Conservation (phyloP, 2,329 filamentous ascomycete species). For the Keithomyces neogunnii region DNA sequence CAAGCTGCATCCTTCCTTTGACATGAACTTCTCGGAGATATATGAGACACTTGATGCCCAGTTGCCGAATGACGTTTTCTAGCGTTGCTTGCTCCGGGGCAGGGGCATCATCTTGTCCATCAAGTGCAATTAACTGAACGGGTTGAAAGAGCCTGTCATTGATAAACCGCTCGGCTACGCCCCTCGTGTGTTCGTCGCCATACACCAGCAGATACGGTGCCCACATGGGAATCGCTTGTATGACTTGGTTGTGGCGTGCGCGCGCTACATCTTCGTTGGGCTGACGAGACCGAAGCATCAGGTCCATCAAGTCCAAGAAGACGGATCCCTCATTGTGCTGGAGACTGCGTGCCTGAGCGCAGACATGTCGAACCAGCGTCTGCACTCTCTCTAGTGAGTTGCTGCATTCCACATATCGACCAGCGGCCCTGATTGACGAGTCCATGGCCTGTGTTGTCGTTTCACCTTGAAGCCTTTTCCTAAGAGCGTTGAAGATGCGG, state of each 20-base stretch:
- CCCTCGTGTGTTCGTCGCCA: slow-evolving; percentile 33
- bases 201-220: slow-evolving; percentile 41
- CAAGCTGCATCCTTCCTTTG: slow-evolving; percentile 30
- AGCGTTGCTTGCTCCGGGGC: not conserved
- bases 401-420: slow-evolving; percentile 41
- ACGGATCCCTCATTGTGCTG: slow-evolving; percentile 38
- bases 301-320: slow-evolving; percentile 37
- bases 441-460: slow-evolving; percentile 32
- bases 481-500: slow-evolving; percentile 44
- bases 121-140: slow-evolving; percentile 13
- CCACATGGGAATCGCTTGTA: slow-evolving; percentile 34
- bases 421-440: slow-evolving; percentile 50
- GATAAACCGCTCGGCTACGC: slow-evolving; percentile 35
- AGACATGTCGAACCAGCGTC: slow-evolving; percentile 34
- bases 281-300: slow-evolving; percentile 19
- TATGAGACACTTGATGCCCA: slow-evolving; percentile 37
- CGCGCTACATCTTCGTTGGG: slow-evolving; percentile 16
- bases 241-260: slow-evolving; percentile 13
- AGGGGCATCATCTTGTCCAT: not conserved
- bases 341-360: slow-evolving; percentile 32
- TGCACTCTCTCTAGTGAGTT: slow-evolving; percentile 23
- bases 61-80: slow-evolving; percentile 23
- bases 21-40: slow-evolving; percentile 41
- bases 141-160: slow-evolving; percentile 32
- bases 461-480: slow-evolving; percentile 42